Base-by-base conservation (phyloP, 1,139 yeast species). In the Saccharomyces pastorianus region DNA sequence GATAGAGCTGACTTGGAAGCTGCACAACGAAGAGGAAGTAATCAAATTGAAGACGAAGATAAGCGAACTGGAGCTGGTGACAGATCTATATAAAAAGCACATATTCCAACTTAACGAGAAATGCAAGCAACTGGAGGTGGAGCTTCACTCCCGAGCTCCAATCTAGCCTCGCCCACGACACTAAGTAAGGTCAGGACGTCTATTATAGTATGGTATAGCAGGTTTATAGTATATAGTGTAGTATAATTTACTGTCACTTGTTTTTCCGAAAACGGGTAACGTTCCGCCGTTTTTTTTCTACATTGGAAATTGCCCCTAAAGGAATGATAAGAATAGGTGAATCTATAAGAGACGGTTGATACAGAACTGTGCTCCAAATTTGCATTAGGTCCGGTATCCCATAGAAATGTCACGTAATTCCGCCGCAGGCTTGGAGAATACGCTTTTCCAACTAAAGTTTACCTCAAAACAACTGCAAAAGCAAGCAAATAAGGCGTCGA, bases 391-490 rank as follows among this genome's bases (percentile, higher is more conserved):
- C 25, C 13, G 7, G 13, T 9, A 38, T 17, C 44, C n/a, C 41
- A 34, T 8, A 38, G 17, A 25, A 47, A 66, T 67, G 70, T 64
- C 70, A 13, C 66, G 70, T 51, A 66, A 64, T 51, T 59, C 64
- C 9, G 58, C 65, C 13, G 67, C 64, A 34, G 69, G 68, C 27
- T 56, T 69, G 51, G 71, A 69, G 44, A 69, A 69, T 44, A 69
- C 73, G 4, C 55, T 69, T 26, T 69, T 69, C 49, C 71, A 69
- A 51, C 58, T 69, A 31, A 68, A 88, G 76, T 93, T 93, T 71
- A 93, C 99, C 2, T 95, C 98, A 2, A 95, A 93, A 70, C 96
- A 88, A 74, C 79, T 95, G 56, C 88, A 83, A 65, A 80, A 91
- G 66, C 99, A 95, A 71, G 93, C 98, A 2, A 78, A 84, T 34